Evolutionary conservation across 1,284 basidiomycete species (phyloP).

Genomic region (Singerocomus rubriflavus): DNA sequence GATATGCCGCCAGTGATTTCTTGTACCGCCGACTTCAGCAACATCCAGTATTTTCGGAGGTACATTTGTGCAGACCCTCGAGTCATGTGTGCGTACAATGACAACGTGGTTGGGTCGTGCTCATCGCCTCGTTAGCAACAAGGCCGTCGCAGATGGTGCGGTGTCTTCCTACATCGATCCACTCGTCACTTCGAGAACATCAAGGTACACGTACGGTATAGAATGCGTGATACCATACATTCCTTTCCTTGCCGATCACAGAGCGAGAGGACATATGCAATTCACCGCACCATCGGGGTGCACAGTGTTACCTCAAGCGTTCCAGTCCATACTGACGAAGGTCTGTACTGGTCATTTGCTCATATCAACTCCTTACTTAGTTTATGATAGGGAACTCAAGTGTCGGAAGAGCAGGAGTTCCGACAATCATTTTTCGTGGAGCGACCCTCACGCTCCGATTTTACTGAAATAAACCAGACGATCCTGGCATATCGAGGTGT

Average conservation of each 20-base stretch:
- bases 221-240: slow-evolving; percentile 28
- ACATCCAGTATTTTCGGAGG: slow-evolving; percentile 25
- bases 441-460: background rate
- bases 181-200: slow-evolving; percentile 42
- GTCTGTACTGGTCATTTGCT: slow-evolving; percentile 8
- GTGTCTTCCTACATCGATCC: slow-evolving; percentile 50
- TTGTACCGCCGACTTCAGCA: slow-evolving; percentile 39
- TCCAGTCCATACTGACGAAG: slow-evolving; percentile 31
- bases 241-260: slow-evolving; percentile 34
- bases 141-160: slow-evolving; percentile 55
- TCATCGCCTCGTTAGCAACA: slow-evolving; percentile 39
- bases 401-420: slow-evolving; percentile 34
- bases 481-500: slow-evolving; percentile 19
- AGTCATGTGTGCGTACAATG: slow-evolving; percentile 34
- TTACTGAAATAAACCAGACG: background rate
- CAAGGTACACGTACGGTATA: slow-evolving; percentile 43
- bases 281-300: slow-evolving; percentile 15
- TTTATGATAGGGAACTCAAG: slow-evolving; percentile 27
- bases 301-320: slow-evolving; percentile 22
- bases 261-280: slow-evolving; percentile 16
- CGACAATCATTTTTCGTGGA: slow-evolving; percentile 7
- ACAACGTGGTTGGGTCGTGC: background rate
- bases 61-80: slow-evolving; percentile 37
- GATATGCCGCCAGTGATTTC: slow-evolving; percentile 50
- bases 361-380: background rate